Percentiles rank a stretch among this genome's conserved stretches.
Conservation (phyloP, 495 filamentous ascomycete species). For the Bathelium albidoporum region DNA sequence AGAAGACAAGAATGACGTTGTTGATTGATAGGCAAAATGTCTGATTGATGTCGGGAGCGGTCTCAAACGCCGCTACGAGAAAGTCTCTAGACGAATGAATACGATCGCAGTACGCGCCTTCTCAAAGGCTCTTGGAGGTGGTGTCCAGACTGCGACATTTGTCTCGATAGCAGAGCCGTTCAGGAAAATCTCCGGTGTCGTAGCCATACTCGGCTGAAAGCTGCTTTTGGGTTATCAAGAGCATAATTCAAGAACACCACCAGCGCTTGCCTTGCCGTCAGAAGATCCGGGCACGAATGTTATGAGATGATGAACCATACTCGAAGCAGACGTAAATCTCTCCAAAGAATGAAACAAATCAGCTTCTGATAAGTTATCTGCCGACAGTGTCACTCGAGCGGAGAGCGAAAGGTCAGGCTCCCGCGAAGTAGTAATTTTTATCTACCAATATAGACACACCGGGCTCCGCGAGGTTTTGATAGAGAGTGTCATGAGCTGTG, state of each 20-base stretch:
- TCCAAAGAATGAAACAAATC: conserved; percentile 2
- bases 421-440: no score
- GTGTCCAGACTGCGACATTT: conserved; percentile 8
- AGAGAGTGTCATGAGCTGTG: no score
- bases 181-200: conserved; percentile 2
- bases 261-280: conserved; percentile 7
- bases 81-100: conserved; percentile 6
- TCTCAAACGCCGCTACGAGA: conserved; percentile 7
- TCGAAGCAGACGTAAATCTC: not conserved
- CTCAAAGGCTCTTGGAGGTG: conserved; percentile 10
- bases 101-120: conserved; percentile 9
- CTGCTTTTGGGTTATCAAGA: conserved; percentile 7
- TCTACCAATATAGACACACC: no score
- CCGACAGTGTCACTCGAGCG: not conserved
- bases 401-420: not conserved
- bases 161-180: not conserved
- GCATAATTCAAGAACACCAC: conserved; percentile 2
- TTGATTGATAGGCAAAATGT: conserved; percentile 7
- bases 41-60: conserved; percentile 6
- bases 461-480: no score
- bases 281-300: conserved; percentile 5
- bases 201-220: conserved; percentile 1
- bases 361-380: not conserved
- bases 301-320: not conserved
- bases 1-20: conserved; percentile 10